Conservation (phyloP, 2,329 filamentous ascomycete species). For the Pseudocercospora crystallina region DNA sequence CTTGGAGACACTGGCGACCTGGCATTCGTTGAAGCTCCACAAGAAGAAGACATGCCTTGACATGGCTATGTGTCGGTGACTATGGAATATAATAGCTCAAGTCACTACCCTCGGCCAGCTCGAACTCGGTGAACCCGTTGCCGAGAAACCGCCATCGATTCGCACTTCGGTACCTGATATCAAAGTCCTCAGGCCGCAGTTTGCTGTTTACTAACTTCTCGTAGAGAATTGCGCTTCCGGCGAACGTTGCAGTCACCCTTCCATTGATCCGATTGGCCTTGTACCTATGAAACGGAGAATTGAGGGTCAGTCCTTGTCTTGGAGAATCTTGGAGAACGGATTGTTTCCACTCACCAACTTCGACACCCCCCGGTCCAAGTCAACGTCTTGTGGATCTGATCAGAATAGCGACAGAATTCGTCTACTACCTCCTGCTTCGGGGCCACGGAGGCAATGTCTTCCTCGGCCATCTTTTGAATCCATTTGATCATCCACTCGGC, state of each 20-base stretch:
- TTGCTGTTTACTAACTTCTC: slow-evolving; percentile 32
- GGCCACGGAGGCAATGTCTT: slow-evolving; percentile 22
- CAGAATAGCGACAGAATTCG: slow-evolving; percentile 34
- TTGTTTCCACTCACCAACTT: neutral
- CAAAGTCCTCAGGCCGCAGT: slow-evolving; percentile 49
- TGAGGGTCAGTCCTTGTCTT: no score
- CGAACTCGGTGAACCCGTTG: slow-evolving; percentile 37
- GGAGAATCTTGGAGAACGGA: no score
- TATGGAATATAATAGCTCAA: neutral
- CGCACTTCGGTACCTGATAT: slow-evolving; percentile 44
- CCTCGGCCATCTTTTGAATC: slow-evolving; percentile 30
- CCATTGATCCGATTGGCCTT: slow-evolving; percentile 26
- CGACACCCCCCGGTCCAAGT: slow-evolving; percentile 16
- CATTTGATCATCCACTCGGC: slow-evolving; percentile 50
- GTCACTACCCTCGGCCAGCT: neutral
- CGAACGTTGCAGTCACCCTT: slow-evolving; percentile 24
- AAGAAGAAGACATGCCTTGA: slow-evolving; percentile 2
- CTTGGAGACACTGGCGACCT: slow-evolving; percentile 67
- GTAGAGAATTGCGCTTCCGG: slow-evolving; percentile 28
- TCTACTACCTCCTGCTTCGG: slow-evolving; percentile 28
- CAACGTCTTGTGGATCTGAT: slow-evolving; percentile 44
- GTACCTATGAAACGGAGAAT: slow-evolving; percentile 15
- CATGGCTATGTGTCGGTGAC: neutral
- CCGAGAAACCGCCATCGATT: slow-evolving; percentile 50
- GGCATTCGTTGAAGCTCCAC: slow-evolving; percentile 62